Evolutionary conservation across 306 rosid species (phyloP), one percentile per base, ranked within the genome.

Genomic region (Cicer bijugum): DNA sequence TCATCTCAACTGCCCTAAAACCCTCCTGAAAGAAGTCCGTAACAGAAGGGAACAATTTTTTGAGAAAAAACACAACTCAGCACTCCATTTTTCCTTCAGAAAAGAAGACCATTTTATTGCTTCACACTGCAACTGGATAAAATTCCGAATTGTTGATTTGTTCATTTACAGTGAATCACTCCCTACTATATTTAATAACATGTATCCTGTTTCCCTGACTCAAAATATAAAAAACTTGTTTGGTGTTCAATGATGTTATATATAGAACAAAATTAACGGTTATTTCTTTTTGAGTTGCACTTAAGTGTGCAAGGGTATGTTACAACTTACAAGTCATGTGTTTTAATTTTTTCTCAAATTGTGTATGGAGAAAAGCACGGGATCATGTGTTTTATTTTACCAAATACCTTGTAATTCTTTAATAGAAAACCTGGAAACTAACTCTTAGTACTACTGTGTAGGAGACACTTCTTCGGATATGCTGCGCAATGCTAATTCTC

Each of bases 401-500:
- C 6, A 42, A 51, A 47, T 62, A 62, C 46, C 23, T 59, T 9
- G 64, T 64, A 56, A 23, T 43, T 69, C 42, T 63, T 71, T 35
- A 55, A 57, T 67, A 58, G 42, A 38, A 73, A 68, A 56, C n/a
- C 62, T 44, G 76, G 64, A 55, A 56, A 59, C 77, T 80, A 75
- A 85, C 69, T 59, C 12, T 12, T 38, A 12, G 42, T 68, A 12
- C 50, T 68, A 12, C 50, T 67, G 71, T 88, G 88, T 58, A 94
- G 98, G 98, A 94, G 81, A 94, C 95, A 65, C 96, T 94, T 75
- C 92, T 89, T 14, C 85, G 99, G 65, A 67, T 94, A 85, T 94
- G 98, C 82, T 89, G 96, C 72, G 96, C 98, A 45, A 94, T 94
- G 98, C 81, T 94, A 76, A 87, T 91, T 78, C 91, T 94, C 37